phyloP scores from a whole-genome alignment of 306 rosid species.

The Ormosia emarginata region DNA sequence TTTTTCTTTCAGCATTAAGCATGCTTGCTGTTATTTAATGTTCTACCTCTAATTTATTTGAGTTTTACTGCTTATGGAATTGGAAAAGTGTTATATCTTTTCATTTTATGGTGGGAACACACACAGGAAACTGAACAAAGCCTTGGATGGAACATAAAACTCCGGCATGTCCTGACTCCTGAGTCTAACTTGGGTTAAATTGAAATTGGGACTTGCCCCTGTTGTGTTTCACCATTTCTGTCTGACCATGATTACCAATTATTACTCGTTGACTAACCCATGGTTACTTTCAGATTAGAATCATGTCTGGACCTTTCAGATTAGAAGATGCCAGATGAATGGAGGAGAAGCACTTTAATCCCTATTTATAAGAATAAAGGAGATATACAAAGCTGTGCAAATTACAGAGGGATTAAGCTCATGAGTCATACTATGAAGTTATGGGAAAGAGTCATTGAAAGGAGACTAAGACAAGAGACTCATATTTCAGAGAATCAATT shows the following conservation, averaged over 20 bases:
- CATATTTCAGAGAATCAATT: no score
- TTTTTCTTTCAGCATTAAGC: neutral
- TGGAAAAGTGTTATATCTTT: neutral
- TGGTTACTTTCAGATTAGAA: neutral
- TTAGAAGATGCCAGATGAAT: no score
- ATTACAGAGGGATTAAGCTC: no score
- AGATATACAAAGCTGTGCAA: no score
- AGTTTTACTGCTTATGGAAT: neutral
- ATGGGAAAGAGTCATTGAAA: no score
- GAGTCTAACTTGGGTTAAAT: neutral
- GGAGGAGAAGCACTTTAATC: no score
- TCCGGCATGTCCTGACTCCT: neutral
- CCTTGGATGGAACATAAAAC: neutral
- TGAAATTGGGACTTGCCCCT: neutral
- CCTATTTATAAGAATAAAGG: no score
- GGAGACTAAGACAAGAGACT: no score
- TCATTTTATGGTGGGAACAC: neutral
- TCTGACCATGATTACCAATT: neutral
- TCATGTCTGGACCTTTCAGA: neutral
- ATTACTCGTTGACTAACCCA: neutral
- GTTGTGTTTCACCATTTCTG: neutral
- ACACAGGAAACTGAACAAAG: neutral
- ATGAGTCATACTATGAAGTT: no score
- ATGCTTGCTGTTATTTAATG: neutral
- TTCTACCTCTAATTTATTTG: neutral